phyloP scores from a whole-genome alignment of 805 yeast genomes.

The Blastobotrys chiropterorum region DNA sequence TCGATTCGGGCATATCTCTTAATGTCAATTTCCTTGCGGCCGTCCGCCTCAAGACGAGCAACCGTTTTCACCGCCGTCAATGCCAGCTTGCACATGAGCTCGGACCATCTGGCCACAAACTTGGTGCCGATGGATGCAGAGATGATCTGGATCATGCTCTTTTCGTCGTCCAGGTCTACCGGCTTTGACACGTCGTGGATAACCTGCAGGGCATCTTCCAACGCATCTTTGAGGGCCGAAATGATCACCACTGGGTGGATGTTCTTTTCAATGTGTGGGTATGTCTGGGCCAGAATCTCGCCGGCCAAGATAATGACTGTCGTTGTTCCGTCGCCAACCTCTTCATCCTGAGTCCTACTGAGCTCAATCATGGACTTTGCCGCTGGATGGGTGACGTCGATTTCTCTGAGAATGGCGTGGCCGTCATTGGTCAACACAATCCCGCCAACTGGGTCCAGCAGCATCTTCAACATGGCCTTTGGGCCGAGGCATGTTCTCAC shows the following conservation, averaged over 20 bases:
- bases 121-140: constrained; percentile 94
- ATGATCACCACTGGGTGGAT: constrained; percentile 96
- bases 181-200: constrained; percentile 78
- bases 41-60: constrained; percentile 38
- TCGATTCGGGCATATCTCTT: constrained; percentile 91
- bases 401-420: constrained; percentile 94
- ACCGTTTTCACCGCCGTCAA: constrained; percentile 85
- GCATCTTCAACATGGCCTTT: constrained; percentile 97
- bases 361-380: constrained; percentile 98
- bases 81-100: constrained; percentile 83
- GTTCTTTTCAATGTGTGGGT: constrained; percentile 85
- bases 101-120: constrained; percentile 85
- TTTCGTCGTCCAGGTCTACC: constrained; percentile 77
- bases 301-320: constrained; percentile 96
- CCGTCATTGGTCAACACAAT: constrained; percentile 97
- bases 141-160: constrained; percentile 79
- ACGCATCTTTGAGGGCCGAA: constrained; percentile 86
- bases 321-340: constrained; percentile 98
- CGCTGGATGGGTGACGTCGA: constrained; percentile 96
- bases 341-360: constrained; percentile 96
- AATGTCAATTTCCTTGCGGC: constrained; percentile 72
- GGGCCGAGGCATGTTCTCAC: constrained; percentile 98
- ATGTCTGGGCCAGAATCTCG: constrained; percentile 90
- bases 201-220: constrained; percentile 82
- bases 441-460: constrained; percentile 91